These are phyloP conservation scores for Phialophora tarda DNA, from an alignment of 2,329 filamentous ascomycete genomes.

Conservation along the genomic window DNA sequence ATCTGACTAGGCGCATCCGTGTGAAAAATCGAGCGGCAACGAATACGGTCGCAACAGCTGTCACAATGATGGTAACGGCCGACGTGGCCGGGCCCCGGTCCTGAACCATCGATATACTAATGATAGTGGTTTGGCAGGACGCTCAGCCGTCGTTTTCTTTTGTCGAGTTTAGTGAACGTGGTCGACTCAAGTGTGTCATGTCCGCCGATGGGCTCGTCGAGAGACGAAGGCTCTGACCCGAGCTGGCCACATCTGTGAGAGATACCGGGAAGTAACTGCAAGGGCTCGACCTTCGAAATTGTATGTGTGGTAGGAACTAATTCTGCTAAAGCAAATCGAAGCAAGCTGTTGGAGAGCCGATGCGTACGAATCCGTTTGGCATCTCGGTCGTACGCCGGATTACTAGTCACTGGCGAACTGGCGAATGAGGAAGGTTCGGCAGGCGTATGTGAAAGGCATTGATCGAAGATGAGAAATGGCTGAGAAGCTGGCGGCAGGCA, in stretches of 20 bases:
- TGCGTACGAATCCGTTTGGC: background rate
- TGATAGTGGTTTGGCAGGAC: background rate
- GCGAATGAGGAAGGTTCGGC: background rate
- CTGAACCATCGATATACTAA: slow-evolving; percentile 29
- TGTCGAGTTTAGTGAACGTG: background rate
- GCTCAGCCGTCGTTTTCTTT: background rate
- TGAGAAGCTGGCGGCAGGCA: slow-evolving; percentile 2
- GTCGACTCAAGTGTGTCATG: slow-evolving; percentile 1
- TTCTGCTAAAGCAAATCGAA: background rate
- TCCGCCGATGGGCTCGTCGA: background rate
- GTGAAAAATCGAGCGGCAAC: slow-evolving; percentile 76
- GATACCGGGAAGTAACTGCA: background rate
- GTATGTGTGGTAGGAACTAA: background rate
- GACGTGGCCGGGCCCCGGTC: slow-evolving; percentile 48
- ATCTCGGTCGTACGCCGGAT: background rate
- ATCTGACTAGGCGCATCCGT: slow-evolving; percentile 73
- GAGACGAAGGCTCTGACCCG: background rate
- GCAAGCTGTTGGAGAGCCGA: background rate
- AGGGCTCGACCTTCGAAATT: background rate
- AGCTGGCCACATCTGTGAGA: background rate
- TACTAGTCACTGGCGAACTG: background rate
- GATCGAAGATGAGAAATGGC: background rate
- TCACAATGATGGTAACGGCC: slow-evolving; percentile 52
- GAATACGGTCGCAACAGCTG: slow-evolving; percentile 73
- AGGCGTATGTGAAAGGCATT: background rate